phyloP scores from a whole-genome alignment of 2,329 filamentous ascomycete genomes.

The Alternaria novae-zelandiae region DNA sequence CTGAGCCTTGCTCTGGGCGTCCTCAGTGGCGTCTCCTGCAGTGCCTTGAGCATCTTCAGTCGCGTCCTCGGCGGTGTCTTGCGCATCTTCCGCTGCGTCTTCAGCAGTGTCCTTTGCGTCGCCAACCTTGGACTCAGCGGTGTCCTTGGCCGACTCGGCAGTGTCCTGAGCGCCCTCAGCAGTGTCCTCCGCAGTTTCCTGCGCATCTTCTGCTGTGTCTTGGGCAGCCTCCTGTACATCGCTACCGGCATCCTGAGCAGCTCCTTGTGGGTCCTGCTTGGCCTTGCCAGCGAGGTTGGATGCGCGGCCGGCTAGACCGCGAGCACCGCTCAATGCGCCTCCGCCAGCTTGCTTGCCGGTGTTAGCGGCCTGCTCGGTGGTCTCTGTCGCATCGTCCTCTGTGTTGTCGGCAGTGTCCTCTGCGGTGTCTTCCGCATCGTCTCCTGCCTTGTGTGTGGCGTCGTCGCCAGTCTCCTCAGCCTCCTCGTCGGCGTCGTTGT shows the following conservation, averaged over 20 bases:
- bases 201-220: constrained; percentile 31
- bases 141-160: constrained; percentile 41
- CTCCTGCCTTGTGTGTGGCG: constrained; percentile 53
- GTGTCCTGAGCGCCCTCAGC: constrained; percentile 39
- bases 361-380: constrained; percentile 44
- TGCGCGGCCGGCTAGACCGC: constrained; percentile 56
- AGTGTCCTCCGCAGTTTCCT: constrained; percentile 46
- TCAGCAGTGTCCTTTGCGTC: constrained; percentile 44
- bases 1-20: constrained; percentile 35
- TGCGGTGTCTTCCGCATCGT: constrained; percentile 52
- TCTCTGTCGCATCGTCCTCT: constrained; percentile 49
- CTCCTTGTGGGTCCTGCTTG: constrained; percentile 46
- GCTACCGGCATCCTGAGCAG: constrained; percentile 47
- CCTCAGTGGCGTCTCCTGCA: constrained; percentile 38
- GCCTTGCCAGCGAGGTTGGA: constrained; percentile 55
- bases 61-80: constrained; percentile 36
- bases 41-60: constrained; percentile 40
- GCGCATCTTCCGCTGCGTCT: constrained; percentile 40
- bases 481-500: constrained; percentile 40
- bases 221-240: constrained; percentile 46
- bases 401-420: constrained; percentile 45
- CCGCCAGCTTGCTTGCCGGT: constrained; percentile 44
- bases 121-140: constrained; percentile 50
- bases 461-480: constrained; percentile 43
- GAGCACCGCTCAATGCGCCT: constrained; percentile 52